Evolutionary conservation across 768 basidiomycete species (phyloP), one percentile per base, ranked within the genome.

Genomic region (Pisolithus albus): DNA sequence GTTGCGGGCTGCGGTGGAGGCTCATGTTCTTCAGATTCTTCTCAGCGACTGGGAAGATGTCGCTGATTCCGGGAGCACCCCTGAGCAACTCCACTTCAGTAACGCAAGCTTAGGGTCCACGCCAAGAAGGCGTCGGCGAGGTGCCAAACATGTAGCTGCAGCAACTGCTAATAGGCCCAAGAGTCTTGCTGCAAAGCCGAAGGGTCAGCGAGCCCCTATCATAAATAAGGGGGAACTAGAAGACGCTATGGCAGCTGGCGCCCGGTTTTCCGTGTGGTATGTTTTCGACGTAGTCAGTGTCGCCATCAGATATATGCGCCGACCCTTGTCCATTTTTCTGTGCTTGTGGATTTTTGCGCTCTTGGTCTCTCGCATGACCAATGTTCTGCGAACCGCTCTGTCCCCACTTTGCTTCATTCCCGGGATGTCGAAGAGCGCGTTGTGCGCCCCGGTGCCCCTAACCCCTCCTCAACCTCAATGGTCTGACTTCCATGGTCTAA

Each of bases 351-450:
- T 83, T 54, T 66, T 86, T 32, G 69, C 77, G 7, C 57, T 76
- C 50, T 55, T 80, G 55, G 45, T 78, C 7, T 64, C 61, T n/a
- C 58, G 62, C 32, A 64, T 83, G 44, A 70, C 74, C 7, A 44
- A 59, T 6, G 73, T 72, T 0, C 47, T 88, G 50, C 71, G 71
- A n/a, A 60, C 66, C 4, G 73, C 75, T 0, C 70, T 85, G 50
- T 61, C 73, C 2, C 86, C 87, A 0, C 45, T 87, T 1, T 89
- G 87, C 64, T 65, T 73, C 44, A 38, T 88, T 13, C 87, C 88
- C 2, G 73, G 78, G 15, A 62, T 88, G 30, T 81, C 79, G 7
- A 72, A 65, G 40, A 72, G 70, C 16, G 39, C 60, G 4, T 52
- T 83, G 40, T 87, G 84, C 59, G 39, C 51, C 16, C 57, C 57